A percentile compares a stretch with the other conserved stretches of the same genome.
Conservation (phyloP, 306 rosid species). For the Prosopis cineraria region DNA sequence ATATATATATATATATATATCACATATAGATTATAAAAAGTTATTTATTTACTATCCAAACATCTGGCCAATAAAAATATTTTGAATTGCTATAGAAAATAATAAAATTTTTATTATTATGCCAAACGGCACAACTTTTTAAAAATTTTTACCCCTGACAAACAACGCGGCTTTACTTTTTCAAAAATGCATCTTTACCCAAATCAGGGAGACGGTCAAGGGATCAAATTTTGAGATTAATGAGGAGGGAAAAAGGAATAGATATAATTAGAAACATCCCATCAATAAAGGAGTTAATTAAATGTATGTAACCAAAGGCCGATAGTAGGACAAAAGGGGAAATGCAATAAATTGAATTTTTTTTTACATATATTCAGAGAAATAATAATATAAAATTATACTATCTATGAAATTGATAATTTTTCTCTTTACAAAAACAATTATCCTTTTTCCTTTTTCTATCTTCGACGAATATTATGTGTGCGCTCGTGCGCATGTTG, state of each 20-base stretch:
- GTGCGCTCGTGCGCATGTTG: too few species aligned
- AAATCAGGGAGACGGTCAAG: background rate
- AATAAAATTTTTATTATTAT: background rate
- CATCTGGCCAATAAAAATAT: background rate
- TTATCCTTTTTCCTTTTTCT: background rate
- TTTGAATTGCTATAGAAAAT: background rate
- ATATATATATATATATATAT: background rate
- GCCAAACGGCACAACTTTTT: background rate
- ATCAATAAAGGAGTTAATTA: background rate
- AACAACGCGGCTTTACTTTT: background rate
- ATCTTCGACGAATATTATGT: too few species aligned
- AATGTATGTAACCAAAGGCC: background rate
- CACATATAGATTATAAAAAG: too few species aligned
- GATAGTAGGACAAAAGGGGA: background rate
- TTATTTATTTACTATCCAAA: background rate
- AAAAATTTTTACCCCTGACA: too few species aligned
- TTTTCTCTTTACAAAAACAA: background rate
- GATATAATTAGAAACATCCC: background rate
- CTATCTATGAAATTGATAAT: background rate
- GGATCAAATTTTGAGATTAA: background rate
- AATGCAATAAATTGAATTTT: background rate
- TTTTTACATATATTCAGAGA: background rate
- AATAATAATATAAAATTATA: background rate
- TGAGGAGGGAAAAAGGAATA: background rate
- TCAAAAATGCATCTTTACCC: background rate